Conservation (phyloP, 2,329 filamentous ascomycete genomes). For the Monilinia aucupariae region DNA sequence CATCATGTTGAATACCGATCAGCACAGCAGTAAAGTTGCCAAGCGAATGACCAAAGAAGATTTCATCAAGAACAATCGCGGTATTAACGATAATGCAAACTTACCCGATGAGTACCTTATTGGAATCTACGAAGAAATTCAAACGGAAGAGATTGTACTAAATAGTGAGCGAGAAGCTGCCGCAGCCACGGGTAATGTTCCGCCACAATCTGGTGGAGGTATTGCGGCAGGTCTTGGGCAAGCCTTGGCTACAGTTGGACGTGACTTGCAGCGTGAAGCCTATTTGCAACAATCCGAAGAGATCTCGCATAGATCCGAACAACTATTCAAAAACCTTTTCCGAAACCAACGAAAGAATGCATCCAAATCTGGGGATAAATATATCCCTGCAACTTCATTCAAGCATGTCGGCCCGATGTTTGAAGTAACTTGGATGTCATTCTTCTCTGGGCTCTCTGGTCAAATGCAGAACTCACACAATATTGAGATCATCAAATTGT, state of each 20-base stretch:
- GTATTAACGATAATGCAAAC: constrained; percentile 95
- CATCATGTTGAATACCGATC: constrained; percentile 92
- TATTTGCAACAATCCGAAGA: constrained; percentile 94
- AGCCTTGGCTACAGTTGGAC: constrained; percentile 83
- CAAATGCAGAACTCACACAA: constrained; percentile 93
- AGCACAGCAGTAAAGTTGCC: constrained; percentile 80
- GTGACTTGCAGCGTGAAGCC: constrained; percentile 86
- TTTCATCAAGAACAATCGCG: constrained; percentile 98
- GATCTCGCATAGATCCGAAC: constrained; percentile 67
- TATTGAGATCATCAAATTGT: constrained; percentile 83
- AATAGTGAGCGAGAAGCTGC: constrained; percentile 87
- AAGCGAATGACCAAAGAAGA: constrained; percentile 92
- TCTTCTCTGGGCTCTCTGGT: constrained; percentile 88
- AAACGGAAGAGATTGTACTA: constrained; percentile 85
- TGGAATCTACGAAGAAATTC: constrained; percentile 89
- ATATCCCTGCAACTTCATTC: constrained; percentile 88
- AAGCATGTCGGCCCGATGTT: constrained; percentile 98
- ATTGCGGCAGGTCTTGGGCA: constrained; percentile 81
- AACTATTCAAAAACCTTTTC: constrained; percentile 90
- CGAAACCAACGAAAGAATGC: constrained; percentile 81
- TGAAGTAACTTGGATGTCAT: constrained; percentile 98
- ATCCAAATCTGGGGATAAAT: constrained; percentile 60
- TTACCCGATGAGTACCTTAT: constrained; percentile 87
- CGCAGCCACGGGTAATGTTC: constrained; percentile 64
- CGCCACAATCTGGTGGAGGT: constrained; percentile 56